Evolutionary conservation across 179 eudicot genomes (phyloP), one percentile per base, ranked within the genome.

Genomic region (Amaranthus tricolor): DNA sequence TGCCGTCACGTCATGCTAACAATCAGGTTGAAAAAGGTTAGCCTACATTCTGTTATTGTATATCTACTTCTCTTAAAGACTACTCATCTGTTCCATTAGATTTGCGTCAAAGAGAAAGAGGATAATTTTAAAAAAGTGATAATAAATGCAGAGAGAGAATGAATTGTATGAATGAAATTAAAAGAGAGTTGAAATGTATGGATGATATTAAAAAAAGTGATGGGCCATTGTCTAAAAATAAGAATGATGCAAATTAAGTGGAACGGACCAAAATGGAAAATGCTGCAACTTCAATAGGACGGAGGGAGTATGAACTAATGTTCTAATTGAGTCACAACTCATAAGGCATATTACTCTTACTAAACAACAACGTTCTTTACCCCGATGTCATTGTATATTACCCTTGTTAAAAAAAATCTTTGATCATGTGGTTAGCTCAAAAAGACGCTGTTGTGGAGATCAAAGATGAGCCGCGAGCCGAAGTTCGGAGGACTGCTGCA

Each of bases 401-500:
- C 13, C 63, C 40, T 55, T 59, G 31, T 20, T 56, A 24, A 56
- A 31, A 45, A 65, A 63, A 45, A 21, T 66, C 57, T 78, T 61
- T 78, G 66, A 72, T 76, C 70, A 11, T 62, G 54, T 79, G 75
- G 59, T 65, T 85, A 88, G 97, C 77, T 80, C 84, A 87, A 76
- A 86, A 83, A 60, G 84, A 79, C 74, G 80, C 82, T 74, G 86
- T 74, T 71, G 82, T 69, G 56, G 86, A 67, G 71, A 84, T 86
- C 58, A 86, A 87, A 78, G 87, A 84, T 58, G 93, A 84, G 75
- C 84, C 79, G 24, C 88, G 65, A 77, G 78, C 87, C 73, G 86
- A 82, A 72, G 78, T 74, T 68, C 83, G 82, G 76, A 81, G 80
- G 79, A 75, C 60, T 43, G 79, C 83, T 47, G 82, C 81, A 64